phyloP scores from a whole-genome alignment of 2,329 filamentous ascomycete genomes.

The Fusarium xyrophilum region DNA sequence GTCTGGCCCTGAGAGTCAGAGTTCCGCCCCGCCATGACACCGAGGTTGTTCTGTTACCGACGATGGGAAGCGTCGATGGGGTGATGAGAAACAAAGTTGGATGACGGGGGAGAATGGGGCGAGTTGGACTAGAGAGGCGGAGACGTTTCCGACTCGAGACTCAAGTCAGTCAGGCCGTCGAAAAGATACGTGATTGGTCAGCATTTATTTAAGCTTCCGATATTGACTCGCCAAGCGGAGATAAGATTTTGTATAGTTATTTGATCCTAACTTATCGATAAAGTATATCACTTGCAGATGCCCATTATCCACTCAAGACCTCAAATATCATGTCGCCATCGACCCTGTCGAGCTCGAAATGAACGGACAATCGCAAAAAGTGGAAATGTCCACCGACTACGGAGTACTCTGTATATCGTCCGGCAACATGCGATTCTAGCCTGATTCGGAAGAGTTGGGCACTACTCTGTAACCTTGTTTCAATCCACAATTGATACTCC shows the following conservation, averaged over 20 bases:
- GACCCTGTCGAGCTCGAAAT: constrained; percentile 33
- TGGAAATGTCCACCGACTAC: constrained; percentile 11
- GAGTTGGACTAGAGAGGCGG: constrained; percentile 10
- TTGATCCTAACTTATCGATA: not conserved
- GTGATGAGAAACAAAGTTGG: constrained; percentile 8
- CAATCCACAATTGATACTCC: constrained; percentile 23
- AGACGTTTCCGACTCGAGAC: constrained; percentile 6
- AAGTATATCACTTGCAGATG: not conserved
- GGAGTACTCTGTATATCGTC: too few species aligned
- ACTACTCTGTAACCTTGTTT: not conserved
- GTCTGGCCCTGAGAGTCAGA: constrained; percentile 19
- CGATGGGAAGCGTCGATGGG: constrained; percentile 10
- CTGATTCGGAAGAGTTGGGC: constrained; percentile 15
- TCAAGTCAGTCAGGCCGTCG: not conserved
- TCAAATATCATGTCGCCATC: constrained; percentile 35
- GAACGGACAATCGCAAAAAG: constrained; percentile 11
- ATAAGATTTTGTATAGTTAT: not conserved
- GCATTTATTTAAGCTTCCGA: constrained; percentile 4
- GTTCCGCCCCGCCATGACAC: constrained; percentile 24
- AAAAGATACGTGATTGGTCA: constrained; percentile 24
- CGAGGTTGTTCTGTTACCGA: constrained; percentile 31
- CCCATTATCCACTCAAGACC: not conserved
- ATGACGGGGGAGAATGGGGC: constrained; percentile 1
- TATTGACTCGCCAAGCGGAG: constrained; percentile 12
- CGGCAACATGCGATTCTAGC: constrained; percentile 27